Percentiles rank a stretch among this genome's conserved stretches.
Evolutionary conservation across 2,329 filamentous ascomycete species (phyloP).

Genomic region (Thermothelomyces thermophilus): DNA sequence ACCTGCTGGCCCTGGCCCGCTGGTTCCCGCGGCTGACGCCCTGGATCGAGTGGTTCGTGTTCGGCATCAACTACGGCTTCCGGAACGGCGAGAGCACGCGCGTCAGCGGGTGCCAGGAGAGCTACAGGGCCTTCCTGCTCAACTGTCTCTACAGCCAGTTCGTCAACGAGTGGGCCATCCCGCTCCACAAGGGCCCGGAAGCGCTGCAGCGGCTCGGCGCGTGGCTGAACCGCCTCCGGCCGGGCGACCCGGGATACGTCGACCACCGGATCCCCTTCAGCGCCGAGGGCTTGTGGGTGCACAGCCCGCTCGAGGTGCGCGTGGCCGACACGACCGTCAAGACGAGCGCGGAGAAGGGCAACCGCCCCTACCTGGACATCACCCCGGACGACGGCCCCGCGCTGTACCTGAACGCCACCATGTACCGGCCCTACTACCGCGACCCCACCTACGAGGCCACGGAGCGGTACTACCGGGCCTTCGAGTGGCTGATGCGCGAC

Average conservation of each 20-base stretch:
- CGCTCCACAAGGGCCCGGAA: conserved; percentile 78
- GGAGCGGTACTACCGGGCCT: conserved; percentile 67
- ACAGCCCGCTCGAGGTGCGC: conserved; percentile 72
- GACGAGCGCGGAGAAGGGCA: conserved; percentile 25
- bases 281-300: conserved; percentile 62
- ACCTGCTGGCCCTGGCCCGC: conserved; percentile 74
- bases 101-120: conserved; percentile 71
- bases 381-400: conserved; percentile 56
- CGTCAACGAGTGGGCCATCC: conserved; percentile 96
- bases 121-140: conserved; percentile 78
- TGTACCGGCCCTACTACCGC: conserved; percentile 66
- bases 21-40: conserved; percentile 74
- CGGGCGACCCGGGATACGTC: conserved; percentile 54
- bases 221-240: conserved; percentile 63
- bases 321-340: conserved; percentile 55
- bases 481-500: conserved; percentile 76
- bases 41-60: conserved; percentile 92
- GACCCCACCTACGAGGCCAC: conserved; percentile 58
- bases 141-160: conserved; percentile 98
- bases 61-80: conserved; percentile 97
- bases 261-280: conserved; percentile 62
- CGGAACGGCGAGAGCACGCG: conserved; percentile 50
- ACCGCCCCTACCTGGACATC: conserved; percentile 50
- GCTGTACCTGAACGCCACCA: conserved; percentile 72
- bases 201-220: conserved; percentile 74